Evolutionary conservation across 768 basidiomycete species (phyloP), one percentile per base, ranked within the genome.

Genomic region (Leccinum subgranulosum): DNA sequence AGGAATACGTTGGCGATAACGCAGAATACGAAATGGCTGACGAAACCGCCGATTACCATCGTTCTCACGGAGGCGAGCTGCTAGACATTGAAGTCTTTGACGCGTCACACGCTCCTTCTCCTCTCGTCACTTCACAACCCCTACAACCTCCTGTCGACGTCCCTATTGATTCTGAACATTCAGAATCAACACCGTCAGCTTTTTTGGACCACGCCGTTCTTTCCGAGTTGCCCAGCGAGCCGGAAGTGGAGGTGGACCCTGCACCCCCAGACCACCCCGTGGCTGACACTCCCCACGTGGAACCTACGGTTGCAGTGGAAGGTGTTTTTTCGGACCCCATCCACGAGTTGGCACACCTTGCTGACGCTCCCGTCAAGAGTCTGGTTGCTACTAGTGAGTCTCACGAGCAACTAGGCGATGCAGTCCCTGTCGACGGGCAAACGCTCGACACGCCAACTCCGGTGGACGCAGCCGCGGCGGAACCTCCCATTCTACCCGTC

Each of bases 21-120:
- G 67, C 70, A 41, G 86, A 87, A 69, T 87, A 82, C 60, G 72
- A 73, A 57, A 73, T 73, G 74, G 64, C 62, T 11, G 74, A 73
- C 53, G 73, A 73, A 64, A 74, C 69, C 15, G 59, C 53, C 17
- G 69, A 64, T 56, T 74, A 54, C 55, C 62, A 54, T 3, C 64
- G 64, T 25, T 53, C 46, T 45, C 61, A 53, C 50, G 62, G 57
- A 49, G 60, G 61, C 49, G 76, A 77, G 39, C 61, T 68, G 33
- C 63, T 70, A 10, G 78, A 79, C 58, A 64, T 77, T 53, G 78
- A 79, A 59, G 75, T 79, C 47, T 69, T 72, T 56, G 78, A 79
- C 64, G 72, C 64, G 36, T 78, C 77, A 9, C 66, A 66, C 27
- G 66, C 56, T 3, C 63, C 68, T 14, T 71, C 75, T 46, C 75